Conservation (phyloP, 2,329 filamentous ascomycete genomes). For the Pseudocercospora vitis region DNA sequence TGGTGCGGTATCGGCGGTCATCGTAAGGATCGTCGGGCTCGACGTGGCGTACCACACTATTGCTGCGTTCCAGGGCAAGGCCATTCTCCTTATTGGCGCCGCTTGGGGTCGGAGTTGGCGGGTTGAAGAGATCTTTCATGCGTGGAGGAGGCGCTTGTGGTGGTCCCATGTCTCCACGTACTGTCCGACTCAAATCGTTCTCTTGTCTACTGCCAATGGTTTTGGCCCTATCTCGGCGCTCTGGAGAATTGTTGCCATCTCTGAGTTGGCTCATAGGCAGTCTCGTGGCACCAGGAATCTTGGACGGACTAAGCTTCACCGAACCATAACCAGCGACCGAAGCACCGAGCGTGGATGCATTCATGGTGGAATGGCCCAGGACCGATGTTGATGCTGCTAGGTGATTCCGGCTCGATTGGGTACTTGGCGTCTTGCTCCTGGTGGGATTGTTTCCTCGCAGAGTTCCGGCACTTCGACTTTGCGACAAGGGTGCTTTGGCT, state of each 20-base stretch:
- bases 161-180: slow-evolving; percentile 43
- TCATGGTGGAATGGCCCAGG: slow-evolving; percentile 40
- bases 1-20: slow-evolving; percentile 48
- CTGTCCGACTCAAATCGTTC: slow-evolving; percentile 45
- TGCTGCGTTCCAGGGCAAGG: slow-evolving; percentile 52
- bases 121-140: slow-evolving; percentile 78
- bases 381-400: slow-evolving; percentile 32
- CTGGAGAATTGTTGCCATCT: slow-evolving; percentile 76
- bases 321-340: slow-evolving; percentile 25
- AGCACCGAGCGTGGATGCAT: slow-evolving; percentile 16
- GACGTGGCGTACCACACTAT: slow-evolving; percentile 60
- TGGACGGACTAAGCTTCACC: slow-evolving; percentile 57
- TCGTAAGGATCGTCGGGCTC: slow-evolving; percentile 84
- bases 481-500: slow-evolving; percentile 19
- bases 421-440: slow-evolving; percentile 47
- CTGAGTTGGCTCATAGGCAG: slow-evolving; percentile 68
- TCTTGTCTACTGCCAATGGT: slow-evolving; percentile 27
- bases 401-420: slow-evolving; percentile 37
- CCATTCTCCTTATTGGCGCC: slow-evolving; percentile 34
- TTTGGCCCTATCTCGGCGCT: slow-evolving; percentile 55
- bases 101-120: slow-evolving; percentile 51
- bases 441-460: slow-evolving; percentile 44
- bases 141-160: slow-evolving; percentile 75
- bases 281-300: slow-evolving; percentile 62
- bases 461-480: slow-evolving; percentile 40